phyloP scores from a whole-genome alignment of 495 filamentous ascomycete species.

The Talaromyces borbonicus region DNA sequence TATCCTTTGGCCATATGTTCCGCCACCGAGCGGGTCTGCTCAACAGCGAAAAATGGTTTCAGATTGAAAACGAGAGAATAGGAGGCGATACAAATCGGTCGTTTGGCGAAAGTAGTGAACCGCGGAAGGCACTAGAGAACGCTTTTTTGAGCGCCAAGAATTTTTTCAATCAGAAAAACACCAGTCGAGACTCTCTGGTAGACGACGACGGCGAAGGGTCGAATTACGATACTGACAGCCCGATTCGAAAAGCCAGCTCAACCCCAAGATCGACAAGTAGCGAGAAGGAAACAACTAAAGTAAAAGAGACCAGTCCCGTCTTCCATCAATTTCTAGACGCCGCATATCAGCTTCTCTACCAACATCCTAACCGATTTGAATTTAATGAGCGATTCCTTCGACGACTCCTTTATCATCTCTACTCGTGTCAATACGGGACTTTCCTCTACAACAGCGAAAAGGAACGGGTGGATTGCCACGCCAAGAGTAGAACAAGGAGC shows the following conservation, averaged over 20 bases:
- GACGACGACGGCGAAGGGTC: slow-evolving; percentile 56
- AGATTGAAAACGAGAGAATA: slow-evolving; percentile 59
- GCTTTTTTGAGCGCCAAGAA: slow-evolving; percentile 79
- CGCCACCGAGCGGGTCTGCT: slow-evolving; percentile 76
- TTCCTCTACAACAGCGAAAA: slow-evolving; percentile 95
- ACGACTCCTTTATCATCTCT: slow-evolving; percentile 84
- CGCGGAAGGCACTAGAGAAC: slow-evolving; percentile 72
- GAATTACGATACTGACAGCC: slow-evolving; percentile 39
- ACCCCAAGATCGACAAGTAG: slow-evolving; percentile 25
- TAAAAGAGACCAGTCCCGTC: slow-evolving; percentile 86
- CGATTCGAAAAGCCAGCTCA: slow-evolving; percentile 31
- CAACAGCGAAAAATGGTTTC: slow-evolving; percentile 92
- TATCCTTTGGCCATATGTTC: slow-evolving; percentile 97
- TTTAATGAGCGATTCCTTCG: slow-evolving; percentile 94
- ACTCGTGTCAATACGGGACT: slow-evolving; percentile 94
- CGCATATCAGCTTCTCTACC: slow-evolving; percentile 80
- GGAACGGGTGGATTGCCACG: slow-evolving; percentile 64
- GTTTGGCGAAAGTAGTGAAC: slow-evolving; percentile 44
- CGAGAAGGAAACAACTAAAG: slow-evolving; percentile 50
- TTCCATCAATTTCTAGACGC: slow-evolving; percentile 98
- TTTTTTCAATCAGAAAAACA: slow-evolving; percentile 76
- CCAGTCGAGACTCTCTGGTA: slow-evolving; percentile 50
- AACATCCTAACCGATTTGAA: slow-evolving; percentile 86
- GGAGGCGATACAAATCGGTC: slow-evolving; percentile 34
- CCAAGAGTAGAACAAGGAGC: slow-evolving; percentile 65